Evolutionary conservation across 495 filamentous ascomycete species (phyloP), one percentile per base, ranked within the genome.

Genomic region (Tuber umbilicatum): DNA sequence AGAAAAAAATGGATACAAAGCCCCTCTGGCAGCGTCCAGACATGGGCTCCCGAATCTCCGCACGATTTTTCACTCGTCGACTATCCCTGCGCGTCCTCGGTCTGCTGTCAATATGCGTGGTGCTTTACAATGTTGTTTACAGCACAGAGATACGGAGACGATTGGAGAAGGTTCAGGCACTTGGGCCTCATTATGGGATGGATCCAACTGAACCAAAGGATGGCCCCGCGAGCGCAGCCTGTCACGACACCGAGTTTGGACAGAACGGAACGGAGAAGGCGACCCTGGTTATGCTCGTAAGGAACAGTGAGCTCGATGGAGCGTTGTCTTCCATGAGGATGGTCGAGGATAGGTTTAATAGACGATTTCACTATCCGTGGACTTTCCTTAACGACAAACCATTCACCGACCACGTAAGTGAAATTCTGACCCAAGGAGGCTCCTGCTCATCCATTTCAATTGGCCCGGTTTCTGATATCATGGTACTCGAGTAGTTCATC

Each of bases 291-390:
- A 79, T 79, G 78, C 73, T 79, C 55, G 78, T 79, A 27, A 80
- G 78, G 38, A 80, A 80, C 19, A 42, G 78, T 38, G 78, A 80
- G 71, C 70, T 80, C 19, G 41, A 68, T 23, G 77, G 76, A 43
- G 77, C 78, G 5, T 64, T 80, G 45, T 50, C 60, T 7, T 77
- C 78, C 5, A 80, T 80, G 31, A 76, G 76, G 64, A 79, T 47
- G 70, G 73, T 80, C 17, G 78, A 80, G 69, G 77, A 80, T 77
- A 70, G 78, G 64, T 80, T 80, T n/a, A 99, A 99, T 83, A 87
- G 88, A 86, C 97, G 97, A 83, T 99, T 97, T 88, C 97, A 97
- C 84, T 99, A 99, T 83, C 95, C 95, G 35, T 99, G 94, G 91
- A 97, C 93, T 50, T 99, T 99, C 85, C 93, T 99, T 85, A 99